Percentiles rank a stretch among this genome's conserved stretches.
These are phyloP conservation scores for Claviceps pusilla DNA, from an alignment of 2,329 filamentous ascomycete species.

Conservation along the genomic window DNA sequence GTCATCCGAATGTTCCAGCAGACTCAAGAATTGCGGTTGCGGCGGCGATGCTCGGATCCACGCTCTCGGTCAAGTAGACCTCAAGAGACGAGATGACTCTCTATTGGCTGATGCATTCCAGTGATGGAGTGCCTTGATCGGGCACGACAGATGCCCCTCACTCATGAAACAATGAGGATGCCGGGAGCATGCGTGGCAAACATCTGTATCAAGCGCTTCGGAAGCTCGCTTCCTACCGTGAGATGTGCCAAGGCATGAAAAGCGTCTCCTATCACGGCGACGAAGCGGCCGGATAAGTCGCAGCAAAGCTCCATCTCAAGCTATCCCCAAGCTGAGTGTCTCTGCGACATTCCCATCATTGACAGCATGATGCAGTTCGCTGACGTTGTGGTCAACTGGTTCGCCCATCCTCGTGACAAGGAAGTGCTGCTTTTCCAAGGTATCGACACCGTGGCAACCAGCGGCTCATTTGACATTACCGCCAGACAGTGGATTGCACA, in stretches of 20 bases:
- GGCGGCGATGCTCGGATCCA: not conserved
- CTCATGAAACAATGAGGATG: not conserved
- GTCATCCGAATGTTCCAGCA: not conserved
- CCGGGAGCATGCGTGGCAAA: not conserved
- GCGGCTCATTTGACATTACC: not conserved
- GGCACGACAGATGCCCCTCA: not conserved
- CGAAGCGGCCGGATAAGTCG: not conserved
- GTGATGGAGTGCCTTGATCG: not conserved
- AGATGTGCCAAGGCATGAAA: not conserved
- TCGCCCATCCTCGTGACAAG: not conserved
- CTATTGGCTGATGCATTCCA: not conserved
- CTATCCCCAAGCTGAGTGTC: not conserved
- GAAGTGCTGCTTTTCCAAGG: not conserved
- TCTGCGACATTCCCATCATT: not conserved
- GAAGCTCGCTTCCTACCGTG: not conserved
- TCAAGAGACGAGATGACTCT: not conserved
- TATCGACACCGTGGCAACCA: not conserved
- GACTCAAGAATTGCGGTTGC: not conserved
- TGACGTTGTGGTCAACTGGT: not conserved
- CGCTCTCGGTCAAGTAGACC: not conserved
- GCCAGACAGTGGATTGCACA: not conserved
- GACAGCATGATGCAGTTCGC: not conserved
- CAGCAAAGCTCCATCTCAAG: not conserved
- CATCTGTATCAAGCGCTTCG: not conserved
- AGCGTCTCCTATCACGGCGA: not conserved